Base-by-base conservation (phyloP, 2,329 filamentous ascomycete species). In the Knufia petricola region DNA sequence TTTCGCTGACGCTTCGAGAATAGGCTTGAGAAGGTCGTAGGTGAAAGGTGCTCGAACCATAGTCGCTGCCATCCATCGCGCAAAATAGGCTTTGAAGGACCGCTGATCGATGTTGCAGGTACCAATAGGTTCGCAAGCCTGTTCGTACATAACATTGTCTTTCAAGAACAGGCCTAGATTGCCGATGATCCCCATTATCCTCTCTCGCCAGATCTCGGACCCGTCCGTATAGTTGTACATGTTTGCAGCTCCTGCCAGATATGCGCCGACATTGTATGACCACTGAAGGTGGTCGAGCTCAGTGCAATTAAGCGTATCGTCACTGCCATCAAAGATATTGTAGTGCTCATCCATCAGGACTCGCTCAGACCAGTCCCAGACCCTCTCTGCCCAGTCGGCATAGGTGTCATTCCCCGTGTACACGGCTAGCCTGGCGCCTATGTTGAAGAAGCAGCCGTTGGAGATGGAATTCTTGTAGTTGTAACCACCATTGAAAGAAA, bases 361-460 rank as follows among this genome's bases (percentile, higher is more conserved):
- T 20, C 60, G 62, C 4, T 60, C 58, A 13, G 70, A 72, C 78
- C 78, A 81, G 53, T 78, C 71, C 69, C 74, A 78, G 4, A 82
- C 70, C 58, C 72, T 81, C 51, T 78, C 73, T 0, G 86, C 87
- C 84, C 84, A 88, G 10, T 85, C 75, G 7, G 77, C 73, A 61
- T 94, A 94, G 0, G 85, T 92, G 48, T 76, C 61, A 65, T 94
- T 92, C 41, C 79, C 78, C 0, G 87, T 94, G 67, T 86, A 92
- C 10, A 82, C 74, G 0, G 84, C 84, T 4, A 94, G 73, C 13
- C 87, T 80, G 6, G 86, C 74, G 2, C 72, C 70, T 9, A 80
- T 67, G 55, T 78, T 74, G 62, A 79, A 78, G 50, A 79, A 71
- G 26, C 69, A 75, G 2, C 76, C 76, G 54, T 79, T 79, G 10